These are phyloP conservation scores for Maudiozyma saulgeensis DNA, from an alignment of 805 yeast species.

Conservation along the genomic window DNA sequence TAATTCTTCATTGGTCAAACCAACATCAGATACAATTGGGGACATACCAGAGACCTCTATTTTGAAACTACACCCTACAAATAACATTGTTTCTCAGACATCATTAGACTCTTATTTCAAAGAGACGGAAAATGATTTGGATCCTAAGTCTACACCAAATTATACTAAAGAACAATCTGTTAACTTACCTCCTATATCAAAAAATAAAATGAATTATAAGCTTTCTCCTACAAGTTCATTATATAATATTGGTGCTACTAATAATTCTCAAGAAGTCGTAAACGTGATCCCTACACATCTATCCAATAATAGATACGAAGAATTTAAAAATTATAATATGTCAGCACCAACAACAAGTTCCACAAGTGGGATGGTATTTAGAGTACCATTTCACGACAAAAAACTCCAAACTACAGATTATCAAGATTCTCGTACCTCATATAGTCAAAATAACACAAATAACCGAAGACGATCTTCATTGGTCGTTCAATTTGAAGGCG, in stretches of 20 bases:
- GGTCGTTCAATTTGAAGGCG: not conserved
- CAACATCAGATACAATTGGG: not conserved
- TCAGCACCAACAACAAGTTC: conserved; percentile 15
- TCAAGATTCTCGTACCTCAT: not conserved
- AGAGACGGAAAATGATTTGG: not conserved
- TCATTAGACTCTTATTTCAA: conserved; percentile 1
- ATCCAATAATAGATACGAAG: conserved; percentile 1
- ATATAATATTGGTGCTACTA: not conserved
- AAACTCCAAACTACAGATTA: not conserved
- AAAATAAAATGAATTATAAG: not conserved
- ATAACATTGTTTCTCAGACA: not conserved
- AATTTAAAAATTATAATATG: not conserved
- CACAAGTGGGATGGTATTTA: conserved; percentile 35
- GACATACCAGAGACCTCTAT: not conserved
- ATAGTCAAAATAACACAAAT: not conserved
- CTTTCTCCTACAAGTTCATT: conserved; percentile 5
- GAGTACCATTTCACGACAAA: conserved; percentile 60
- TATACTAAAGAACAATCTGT: not conserved
- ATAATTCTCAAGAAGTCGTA: no score
- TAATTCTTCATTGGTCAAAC: conserved; percentile 9
- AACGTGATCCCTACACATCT: not conserved
- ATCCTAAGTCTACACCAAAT: not conserved
- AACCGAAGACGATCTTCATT: conserved; percentile 14
- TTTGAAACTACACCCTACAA: not conserved
- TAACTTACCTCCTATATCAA: not conserved